Percentiles rank a stretch among this genome's conserved stretches.
Evolutionary conservation across 495 filamentous ascomycete genomes (phyloP).

Genomic region (Neurospora discreta): DNA sequence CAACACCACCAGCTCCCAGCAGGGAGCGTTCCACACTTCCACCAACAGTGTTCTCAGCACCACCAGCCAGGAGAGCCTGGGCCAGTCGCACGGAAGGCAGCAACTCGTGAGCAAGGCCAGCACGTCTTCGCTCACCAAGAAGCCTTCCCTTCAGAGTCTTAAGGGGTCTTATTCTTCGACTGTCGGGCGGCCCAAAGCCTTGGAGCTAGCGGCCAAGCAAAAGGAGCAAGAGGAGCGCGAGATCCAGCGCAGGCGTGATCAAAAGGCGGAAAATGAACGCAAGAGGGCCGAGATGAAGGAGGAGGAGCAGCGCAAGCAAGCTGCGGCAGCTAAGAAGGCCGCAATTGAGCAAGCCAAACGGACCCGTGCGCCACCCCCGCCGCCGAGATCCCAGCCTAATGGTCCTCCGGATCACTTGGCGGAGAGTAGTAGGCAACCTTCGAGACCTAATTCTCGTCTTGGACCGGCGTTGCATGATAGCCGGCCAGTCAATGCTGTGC

Average conservation of each 20-base stretch:
- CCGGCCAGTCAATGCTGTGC: slow-evolving; percentile 31
- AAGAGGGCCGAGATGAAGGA: slow-evolving; percentile 49
- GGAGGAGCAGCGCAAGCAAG: slow-evolving; percentile 31
- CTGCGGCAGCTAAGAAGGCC: slow-evolving; percentile 49
- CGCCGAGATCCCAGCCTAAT: slow-evolving; percentile 36
- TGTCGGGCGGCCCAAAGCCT: slow-evolving; percentile 44
- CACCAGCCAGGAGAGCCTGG: slow-evolving; percentile 48
- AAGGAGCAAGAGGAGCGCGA: slow-evolving; percentile 70
- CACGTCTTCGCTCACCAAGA: slow-evolving; percentile 52
- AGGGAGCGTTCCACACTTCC: slow-evolving; percentile 46
- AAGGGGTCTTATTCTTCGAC: slow-evolving; percentile 57
- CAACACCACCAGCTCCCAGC: slow-evolving; percentile 56
- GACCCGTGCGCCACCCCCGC: slow-evolving; percentile 42
- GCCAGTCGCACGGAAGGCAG: slow-evolving; percentile 22
- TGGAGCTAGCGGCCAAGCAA: slow-evolving; percentile 58
- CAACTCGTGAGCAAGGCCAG: slow-evolving; percentile 52
- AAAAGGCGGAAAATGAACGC: slow-evolving; percentile 65
- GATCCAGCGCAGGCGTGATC: slow-evolving; percentile 65
- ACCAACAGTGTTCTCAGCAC: slow-evolving; percentile 43
- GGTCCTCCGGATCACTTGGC: slow-evolving; percentile 33
- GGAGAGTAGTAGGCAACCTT: slow-evolving; percentile 16
- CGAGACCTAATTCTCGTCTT: slow-evolving; percentile 32
- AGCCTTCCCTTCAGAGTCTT: slow-evolving; percentile 53
- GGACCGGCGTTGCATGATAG: slow-evolving; percentile 30
- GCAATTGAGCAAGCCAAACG: slow-evolving; percentile 57